These are phyloP conservation scores for Alternaria gansuensis DNA, from an alignment of 2,329 filamentous ascomycete species.

Conservation along the genomic window DNA sequence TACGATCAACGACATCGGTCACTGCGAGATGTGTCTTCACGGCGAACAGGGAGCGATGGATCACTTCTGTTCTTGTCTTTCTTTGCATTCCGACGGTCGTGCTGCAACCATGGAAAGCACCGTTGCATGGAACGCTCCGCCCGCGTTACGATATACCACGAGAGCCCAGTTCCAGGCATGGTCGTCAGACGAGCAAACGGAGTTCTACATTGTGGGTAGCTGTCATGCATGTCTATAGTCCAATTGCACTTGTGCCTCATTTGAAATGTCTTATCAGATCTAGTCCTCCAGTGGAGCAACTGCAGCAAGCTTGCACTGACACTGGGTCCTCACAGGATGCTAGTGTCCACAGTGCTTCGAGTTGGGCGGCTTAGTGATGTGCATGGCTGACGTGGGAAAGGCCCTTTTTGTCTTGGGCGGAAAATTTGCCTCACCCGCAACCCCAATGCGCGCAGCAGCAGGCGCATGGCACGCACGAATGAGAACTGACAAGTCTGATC, in stretches of 20 bases:
- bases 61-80: conserved; percentile 49
- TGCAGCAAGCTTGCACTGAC: background rate
- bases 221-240: conserved; percentile 35
- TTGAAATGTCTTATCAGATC: background rate
- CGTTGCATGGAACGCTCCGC: conserved; percentile 27
- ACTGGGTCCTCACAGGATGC: background rate
- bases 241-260: conserved; percentile 21
- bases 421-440: conserved; percentile 6
- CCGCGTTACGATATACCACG: conserved; percentile 38
- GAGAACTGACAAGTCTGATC: conserved; percentile 7
- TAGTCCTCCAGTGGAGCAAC: background rate
- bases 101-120: conserved; percentile 35
- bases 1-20: conserved; percentile 36
- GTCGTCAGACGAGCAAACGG: conserved; percentile 47
- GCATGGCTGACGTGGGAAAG: background rate
- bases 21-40: conserved; percentile 46
- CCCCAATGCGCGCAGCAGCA: background rate
- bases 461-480: conserved; percentile 1
- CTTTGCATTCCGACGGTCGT: conserved; percentile 46
- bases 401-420: conserved; percentile 1
- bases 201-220: conserved; percentile 40
- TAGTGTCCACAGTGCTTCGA: background rate
- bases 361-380: background rate
- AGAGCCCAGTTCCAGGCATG: conserved; percentile 37
- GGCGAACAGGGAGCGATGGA: conserved; percentile 50